Evolutionary conservation across 768 basidiomycete species (phyloP), one percentile per base, ranked within the genome.

Genomic region (Multifurca ochricompacta): DNA sequence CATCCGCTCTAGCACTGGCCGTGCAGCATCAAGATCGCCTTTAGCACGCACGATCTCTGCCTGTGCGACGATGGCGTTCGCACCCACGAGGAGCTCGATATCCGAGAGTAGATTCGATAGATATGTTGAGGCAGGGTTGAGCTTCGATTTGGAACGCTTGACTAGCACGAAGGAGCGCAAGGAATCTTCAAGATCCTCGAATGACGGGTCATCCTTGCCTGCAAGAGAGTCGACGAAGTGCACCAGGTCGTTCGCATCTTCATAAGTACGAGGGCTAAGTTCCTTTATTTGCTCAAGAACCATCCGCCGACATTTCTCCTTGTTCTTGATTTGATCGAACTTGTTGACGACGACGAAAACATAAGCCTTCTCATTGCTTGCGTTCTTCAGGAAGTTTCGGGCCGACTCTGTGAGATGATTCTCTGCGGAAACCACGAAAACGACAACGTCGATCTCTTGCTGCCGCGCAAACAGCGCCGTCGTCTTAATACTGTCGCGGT

Each of bases 341-440:
- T 94, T 92, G 79, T 99, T 99, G 68, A 97, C 95, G 51, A 98
- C 96, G 66, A 98, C 87, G 75, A 99, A 99, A 45, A 99, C 74
- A 67, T 94, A 95, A 0, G 95, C 92, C 74, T 98, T 98, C 73
- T 99, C 96, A 63, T 91, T 87, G 72, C 87, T 89, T 2, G 95
- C 93, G 63, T 82, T 91, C 74, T 74, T 79, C 43, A 99, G 77
- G 77, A 99, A 97, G 68, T 97, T 93, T 67, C 87, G 90, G 13
- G 92, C 87, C 4, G 92, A 95, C 18, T 94, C 78, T 0, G 96
- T 99, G 69, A 99, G 95, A 74, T 98, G 95, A 69, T 99, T 98
- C 73, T 96, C 94, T 3, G 96, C 92, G 0, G 90, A 92, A 46
- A 96, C 93, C 62, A 97, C 93, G 68, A 97, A 99, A 53, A 99